phyloP scores from a whole-genome alignment of 2,329 filamentous ascomycete species.

The Stagonosporopsis cucurbitacearum region DNA sequence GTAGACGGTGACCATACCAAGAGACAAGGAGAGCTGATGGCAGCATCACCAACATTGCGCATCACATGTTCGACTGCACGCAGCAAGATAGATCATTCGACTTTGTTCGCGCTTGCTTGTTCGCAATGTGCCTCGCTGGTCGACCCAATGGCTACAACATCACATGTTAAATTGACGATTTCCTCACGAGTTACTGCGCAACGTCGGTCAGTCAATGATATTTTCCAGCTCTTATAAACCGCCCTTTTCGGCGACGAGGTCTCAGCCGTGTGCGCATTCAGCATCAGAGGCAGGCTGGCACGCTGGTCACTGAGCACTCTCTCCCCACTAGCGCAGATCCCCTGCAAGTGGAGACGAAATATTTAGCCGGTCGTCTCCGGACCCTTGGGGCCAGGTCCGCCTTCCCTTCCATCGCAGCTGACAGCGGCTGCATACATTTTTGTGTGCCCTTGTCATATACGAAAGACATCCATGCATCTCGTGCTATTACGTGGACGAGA shows the following conservation, averaged over 20 bases:
- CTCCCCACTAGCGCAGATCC: constrained; percentile 8
- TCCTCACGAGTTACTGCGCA: not conserved
- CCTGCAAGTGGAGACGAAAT: constrained; percentile 12
- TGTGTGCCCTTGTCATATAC: not conserved
- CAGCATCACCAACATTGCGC: not conserved
- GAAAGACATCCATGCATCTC: not conserved
- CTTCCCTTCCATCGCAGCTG: constrained; percentile 10
- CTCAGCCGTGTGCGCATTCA: constrained; percentile 9
- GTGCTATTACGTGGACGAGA: not conserved
- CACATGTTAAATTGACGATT: not conserved
- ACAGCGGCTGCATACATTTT: constrained; percentile 10
- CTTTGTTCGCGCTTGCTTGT: not conserved
- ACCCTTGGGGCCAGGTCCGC: constrained; percentile 5
- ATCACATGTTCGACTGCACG: not conserved
- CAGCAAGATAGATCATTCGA: not conserved
- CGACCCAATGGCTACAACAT: not conserved
- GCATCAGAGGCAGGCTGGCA: constrained; percentile 3
- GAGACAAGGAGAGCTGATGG: not conserved
- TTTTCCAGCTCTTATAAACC: not conserved
- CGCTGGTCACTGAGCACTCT: too few relatives aligned
- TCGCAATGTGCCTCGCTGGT: not conserved
- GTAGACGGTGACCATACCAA: constrained; percentile 7
- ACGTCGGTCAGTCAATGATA: not conserved
- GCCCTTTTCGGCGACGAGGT: not conserved
- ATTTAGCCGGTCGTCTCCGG: constrained; percentile 18